These are phyloP conservation scores for Colletotrichum endophyticum DNA, from an alignment of 2,329 filamentous ascomycete genomes.

Conservation along the genomic window DNA sequence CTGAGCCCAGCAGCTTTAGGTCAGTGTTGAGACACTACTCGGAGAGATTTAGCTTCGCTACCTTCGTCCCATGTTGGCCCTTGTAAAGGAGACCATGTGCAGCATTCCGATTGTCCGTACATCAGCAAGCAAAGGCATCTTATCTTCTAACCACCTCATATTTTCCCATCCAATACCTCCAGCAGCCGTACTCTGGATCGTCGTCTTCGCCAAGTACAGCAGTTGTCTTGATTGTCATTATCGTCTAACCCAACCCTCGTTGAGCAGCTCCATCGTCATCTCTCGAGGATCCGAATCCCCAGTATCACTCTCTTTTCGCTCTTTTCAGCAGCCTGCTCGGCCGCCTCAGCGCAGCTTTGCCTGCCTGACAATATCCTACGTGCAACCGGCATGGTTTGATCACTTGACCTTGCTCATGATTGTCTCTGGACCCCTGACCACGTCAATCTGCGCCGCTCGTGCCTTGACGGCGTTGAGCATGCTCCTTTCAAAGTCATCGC, in stretches of 20 bases:
- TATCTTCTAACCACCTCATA: background rate
- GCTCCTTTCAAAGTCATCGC: constrained; percentile 92
- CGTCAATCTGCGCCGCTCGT: constrained; percentile 82
- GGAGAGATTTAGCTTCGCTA: background rate
- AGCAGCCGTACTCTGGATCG: background rate
- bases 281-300: background rate
- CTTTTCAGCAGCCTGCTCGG: background rate
- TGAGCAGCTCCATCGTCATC: background rate
- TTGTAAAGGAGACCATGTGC: background rate
- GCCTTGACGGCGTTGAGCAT: constrained; percentile 91
- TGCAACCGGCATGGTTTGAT: background rate
- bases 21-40: background rate
- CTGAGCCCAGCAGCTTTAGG: background rate
- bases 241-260: background rate
- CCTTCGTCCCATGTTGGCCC: background rate
- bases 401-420: constrained; percentile 94
- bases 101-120: background rate
- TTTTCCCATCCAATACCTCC: background rate
- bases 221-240: background rate
- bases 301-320: background rate
- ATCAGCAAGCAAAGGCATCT: background rate
- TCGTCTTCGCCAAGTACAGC: background rate
- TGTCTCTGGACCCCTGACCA: constrained; percentile 83
- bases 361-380: background rate
- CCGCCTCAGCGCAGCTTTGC: background rate